Base-by-base conservation (phyloP, 495 filamentous ascomycete genomes). In the Xylaria cubensis region DNA sequence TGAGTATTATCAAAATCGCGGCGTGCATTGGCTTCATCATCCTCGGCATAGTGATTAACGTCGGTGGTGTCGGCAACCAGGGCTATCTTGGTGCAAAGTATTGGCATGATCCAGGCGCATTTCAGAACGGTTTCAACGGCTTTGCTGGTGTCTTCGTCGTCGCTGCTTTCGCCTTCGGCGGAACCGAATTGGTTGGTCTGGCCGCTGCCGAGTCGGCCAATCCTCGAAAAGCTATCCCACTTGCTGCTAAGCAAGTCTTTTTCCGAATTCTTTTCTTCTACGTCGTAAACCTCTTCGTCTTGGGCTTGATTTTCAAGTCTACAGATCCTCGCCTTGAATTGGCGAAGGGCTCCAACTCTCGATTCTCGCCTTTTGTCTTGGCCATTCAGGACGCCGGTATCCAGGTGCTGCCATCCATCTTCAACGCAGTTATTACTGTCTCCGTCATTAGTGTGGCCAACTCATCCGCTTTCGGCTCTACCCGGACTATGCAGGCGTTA, bases 261-360 rank as follows among this genome's bases (percentile, higher is more conserved):
- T 95, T 92, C 86, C 92, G 94, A 64, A 93, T 97, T 77, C 79
- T 91, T 67, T 88, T 97, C 83, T 97, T 97, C 85, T 97, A 97
- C 81, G 81, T 91, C 58, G 74, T 91, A 61, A 87, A 85, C 61
- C 82, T 91, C 26, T 86, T 90, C 78, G 79, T 91, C 64, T 78
- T 91, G 36, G 90, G 90, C 42, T 81, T 92, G 56, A 81, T 92
- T 65, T 75, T 87, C 10, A 76, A 70, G 2, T 74, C 74, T 9
- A 56, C 74, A 67, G 80, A 86, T 74, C 87, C 86, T 1, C 73
- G 82, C 51, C 72, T 86, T 73, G 10, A 70, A 73, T 80, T 81
- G 62, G 67, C 83, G 77, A 87, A 88, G 1, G 75, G 82, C n/a
- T 77, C 79, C 64, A 80, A 82, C 72, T 80, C 71, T 78, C 75